phyloP scores from a whole-genome alignment of 1,284 basidiomycete genomes.

The Ganoderma lucidum region DNA sequence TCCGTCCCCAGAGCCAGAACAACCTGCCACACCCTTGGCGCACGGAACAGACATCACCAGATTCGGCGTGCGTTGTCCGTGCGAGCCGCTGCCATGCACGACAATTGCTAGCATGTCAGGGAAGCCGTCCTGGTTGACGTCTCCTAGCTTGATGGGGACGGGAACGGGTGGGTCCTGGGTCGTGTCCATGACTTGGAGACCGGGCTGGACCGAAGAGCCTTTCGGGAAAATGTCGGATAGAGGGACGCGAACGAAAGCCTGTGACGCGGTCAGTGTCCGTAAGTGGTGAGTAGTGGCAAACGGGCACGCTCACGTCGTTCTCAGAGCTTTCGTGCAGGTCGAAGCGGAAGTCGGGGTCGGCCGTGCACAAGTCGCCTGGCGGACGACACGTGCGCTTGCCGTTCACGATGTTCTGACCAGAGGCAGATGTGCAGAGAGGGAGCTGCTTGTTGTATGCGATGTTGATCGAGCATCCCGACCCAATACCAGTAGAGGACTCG shows the following conservation, averaged over 20 bases:
- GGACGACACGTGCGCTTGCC: slow-evolving; percentile 74
- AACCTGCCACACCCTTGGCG: slow-evolving; percentile 60
- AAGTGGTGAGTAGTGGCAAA: not conserved
- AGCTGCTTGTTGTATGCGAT: slow-evolving; percentile 96
- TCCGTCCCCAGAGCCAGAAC: slow-evolving; percentile 52
- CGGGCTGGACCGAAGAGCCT: slow-evolving; percentile 49
- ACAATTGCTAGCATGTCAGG: slow-evolving; percentile 88
- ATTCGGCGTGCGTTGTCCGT: slow-evolving; percentile 61
- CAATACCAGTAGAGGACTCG: slow-evolving; percentile 73
- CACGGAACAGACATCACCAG: slow-evolving; percentile 83
- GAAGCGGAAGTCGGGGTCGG: slow-evolving; percentile 85
- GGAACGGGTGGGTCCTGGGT: slow-evolving; percentile 73
- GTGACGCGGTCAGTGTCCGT: not conserved
- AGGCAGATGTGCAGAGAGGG: slow-evolving; percentile 73
- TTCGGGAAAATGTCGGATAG: slow-evolving; percentile 67
- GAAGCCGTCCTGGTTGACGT: slow-evolving; percentile 95
- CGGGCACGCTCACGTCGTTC: slow-evolving; percentile 61
- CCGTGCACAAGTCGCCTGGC: slow-evolving; percentile 82
- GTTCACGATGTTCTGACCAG: slow-evolving; percentile 54
- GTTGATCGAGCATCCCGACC: slow-evolving; percentile 83
- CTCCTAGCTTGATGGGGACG: slow-evolving; percentile 84
- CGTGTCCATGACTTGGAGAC: slow-evolving; percentile 76
- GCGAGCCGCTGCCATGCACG: slow-evolving; percentile 46
- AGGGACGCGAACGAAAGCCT: slow-evolving; percentile 77
- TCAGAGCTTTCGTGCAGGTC: slow-evolving; percentile 62